Evolutionary conservation across 2,329 filamentous ascomycete species (phyloP).

Genomic region (Fusarium armeniacum): DNA sequence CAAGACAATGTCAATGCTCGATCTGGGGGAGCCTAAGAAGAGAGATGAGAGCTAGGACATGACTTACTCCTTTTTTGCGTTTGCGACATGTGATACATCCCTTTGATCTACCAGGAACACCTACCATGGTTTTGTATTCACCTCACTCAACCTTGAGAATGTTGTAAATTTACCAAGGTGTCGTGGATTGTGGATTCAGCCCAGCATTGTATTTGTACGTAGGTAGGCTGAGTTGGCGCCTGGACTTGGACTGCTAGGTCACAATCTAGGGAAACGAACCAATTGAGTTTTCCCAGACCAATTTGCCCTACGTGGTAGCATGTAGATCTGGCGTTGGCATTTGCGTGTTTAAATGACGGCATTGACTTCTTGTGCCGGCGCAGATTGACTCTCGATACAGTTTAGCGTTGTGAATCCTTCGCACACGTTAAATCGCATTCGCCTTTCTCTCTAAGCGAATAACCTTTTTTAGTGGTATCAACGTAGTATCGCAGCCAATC

Average conservation of each 20-base stretch:
- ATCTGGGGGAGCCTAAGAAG: neutral
- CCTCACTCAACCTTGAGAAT: neutral
- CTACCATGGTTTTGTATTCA: slow-evolving; percentile 14
- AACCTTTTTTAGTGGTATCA: neutral
- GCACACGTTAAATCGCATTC: slow-evolving; percentile 16
- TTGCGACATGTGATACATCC: slow-evolving; percentile 22
- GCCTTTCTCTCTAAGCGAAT: neutral
- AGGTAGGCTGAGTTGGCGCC: too few species aligned
- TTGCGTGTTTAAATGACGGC: slow-evolving; percentile 23
- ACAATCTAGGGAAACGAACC: neutral
- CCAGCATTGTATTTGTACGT: neutral
- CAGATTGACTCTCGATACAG: slow-evolving; percentile 33
- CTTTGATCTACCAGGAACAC: slow-evolving; percentile 30
- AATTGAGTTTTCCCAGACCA: neutral
- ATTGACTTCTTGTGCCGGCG: slow-evolving; percentile 27
- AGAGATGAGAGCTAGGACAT: neutral
- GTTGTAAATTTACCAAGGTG: neutral
- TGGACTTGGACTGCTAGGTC: neutral
- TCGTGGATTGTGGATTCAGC: neutral
- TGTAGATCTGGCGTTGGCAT: neutral
- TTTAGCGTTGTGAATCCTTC: slow-evolving; percentile 10
- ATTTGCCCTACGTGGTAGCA: neutral
- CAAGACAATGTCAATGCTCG: neutral
- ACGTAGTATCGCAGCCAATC: neutral
- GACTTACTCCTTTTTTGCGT: slow-evolving; percentile 31